These are phyloP conservation scores for Rhodotorula sp. DNA, from an alignment of 1,284 basidiomycete genomes.

Conservation along the genomic window DNA sequence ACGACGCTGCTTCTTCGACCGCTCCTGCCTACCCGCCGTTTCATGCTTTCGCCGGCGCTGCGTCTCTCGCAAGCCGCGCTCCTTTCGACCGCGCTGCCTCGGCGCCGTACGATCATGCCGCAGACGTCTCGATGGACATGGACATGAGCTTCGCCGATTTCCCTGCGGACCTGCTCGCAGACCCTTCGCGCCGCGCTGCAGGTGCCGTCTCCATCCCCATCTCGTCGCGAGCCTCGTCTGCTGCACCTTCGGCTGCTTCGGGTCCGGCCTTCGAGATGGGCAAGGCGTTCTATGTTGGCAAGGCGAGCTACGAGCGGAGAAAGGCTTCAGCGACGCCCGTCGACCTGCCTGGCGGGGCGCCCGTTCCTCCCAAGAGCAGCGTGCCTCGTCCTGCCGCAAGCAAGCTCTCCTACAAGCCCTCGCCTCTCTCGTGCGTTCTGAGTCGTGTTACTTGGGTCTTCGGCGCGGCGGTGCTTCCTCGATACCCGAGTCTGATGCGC, in stretches of 20 bases:
- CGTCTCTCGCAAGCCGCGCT: neutral
- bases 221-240: neutral
- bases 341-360: no score
- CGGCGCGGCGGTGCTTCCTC: neutral
- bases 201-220: conserved; percentile 3
- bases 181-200: neutral
- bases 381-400: no score
- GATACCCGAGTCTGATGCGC: neutral
- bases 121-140: conserved; percentile 4
- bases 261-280: neutral
- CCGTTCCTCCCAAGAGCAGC: no score
- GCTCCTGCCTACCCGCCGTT: neutral
- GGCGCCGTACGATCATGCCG: neutral
- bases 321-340: no score
- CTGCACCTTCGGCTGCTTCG: neutral
- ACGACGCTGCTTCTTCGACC: neutral
- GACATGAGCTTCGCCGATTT: conserved; percentile 18
- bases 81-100: neutral
- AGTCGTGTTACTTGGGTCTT: neutral
- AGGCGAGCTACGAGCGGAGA: conserved; percentile 9
- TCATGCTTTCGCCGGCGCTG: neutral
- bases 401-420: conserved; percentile 10
- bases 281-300: neutral
- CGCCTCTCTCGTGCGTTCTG: neutral
- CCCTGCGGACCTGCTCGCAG: neutral